Evolutionary conservation across 78 protist genomes (phyloP).

Genomic region (Dictyostelium brefeldianum): DNA sequence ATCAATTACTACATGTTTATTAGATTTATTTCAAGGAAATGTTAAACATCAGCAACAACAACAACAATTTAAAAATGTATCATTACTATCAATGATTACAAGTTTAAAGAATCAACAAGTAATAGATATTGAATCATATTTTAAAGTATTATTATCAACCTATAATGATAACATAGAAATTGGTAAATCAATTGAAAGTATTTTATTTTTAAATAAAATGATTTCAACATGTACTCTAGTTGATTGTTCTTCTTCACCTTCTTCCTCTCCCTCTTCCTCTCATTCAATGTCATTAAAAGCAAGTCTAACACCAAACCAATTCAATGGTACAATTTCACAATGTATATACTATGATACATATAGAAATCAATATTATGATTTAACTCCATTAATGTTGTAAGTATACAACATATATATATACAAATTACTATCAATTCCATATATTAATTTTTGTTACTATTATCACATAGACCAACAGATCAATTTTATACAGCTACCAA

Average conservation of each 20-base stretch:
- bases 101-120: not conserved
- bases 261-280: not conserved
- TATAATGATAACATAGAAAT: not conserved
- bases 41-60: not conserved
- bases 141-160: not conserved
- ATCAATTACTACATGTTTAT: not conserved
- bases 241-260: not conserved
- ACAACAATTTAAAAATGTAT: not conserved
- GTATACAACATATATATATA: too few species aligned
- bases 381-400: not conserved
- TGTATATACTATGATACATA: not conserved
- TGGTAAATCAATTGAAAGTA: not conserved
- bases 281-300: not conserved
- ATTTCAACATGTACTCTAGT: not conserved
- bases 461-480: not conserved
- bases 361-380: not conserved
- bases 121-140: not conserved
- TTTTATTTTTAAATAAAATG: not conserved
- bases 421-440: too few species aligned
- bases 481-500: not conserved
- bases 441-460: too few species aligned
- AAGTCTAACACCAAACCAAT: not conserved
- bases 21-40: constrained; percentile 3
- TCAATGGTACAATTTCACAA: not conserved
- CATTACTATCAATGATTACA: not conserved